Percentiles rank a stretch among this genome's conserved stretches.
phyloP scores from a whole-genome alignment of 805 yeast genomes.

The Barnettozyma sp. region DNA sequence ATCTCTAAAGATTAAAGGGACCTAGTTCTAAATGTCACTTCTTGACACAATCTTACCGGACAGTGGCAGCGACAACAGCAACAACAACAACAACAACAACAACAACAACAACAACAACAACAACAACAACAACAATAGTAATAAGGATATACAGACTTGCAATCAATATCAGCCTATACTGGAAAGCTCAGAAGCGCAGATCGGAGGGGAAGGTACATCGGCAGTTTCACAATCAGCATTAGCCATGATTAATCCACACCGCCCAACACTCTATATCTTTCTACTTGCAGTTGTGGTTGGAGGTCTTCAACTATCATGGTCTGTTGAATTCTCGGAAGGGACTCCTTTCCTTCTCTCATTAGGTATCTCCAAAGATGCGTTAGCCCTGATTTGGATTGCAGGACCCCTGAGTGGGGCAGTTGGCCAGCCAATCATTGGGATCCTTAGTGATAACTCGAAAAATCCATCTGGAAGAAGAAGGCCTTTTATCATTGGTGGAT shows the following conservation, averaged over 20 bases:
- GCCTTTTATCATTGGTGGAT: constrained; percentile 53
- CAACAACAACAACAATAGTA: too few relatives aligned
- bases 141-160: too few relatives aligned
- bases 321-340: constrained; percentile 57
- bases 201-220: too few relatives aligned
- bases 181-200: too few relatives aligned
- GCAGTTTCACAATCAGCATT: too few relatives aligned
- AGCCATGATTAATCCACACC: constrained; percentile 39
- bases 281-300: constrained; percentile 44
- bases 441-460: constrained; percentile 45
- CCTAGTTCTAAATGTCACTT: too few relatives aligned
- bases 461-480: constrained; percentile 43
- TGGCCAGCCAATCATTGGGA: constrained; percentile 60
- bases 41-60: too few relatives aligned
- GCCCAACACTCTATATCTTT: constrained; percentile 39
- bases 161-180: too few relatives aligned
- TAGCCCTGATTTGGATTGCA: constrained; percentile 60
- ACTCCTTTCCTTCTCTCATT: constrained; percentile 53
- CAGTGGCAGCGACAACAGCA: too few relatives aligned
- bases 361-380: constrained; percentile 49
- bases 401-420: constrained; percentile 59
- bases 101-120: too few relatives aligned
- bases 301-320: constrained; percentile 59
- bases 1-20: too few relatives aligned
- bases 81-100: too few relatives aligned